Evolutionary conservation across 495 filamentous ascomycete species (phyloP).

Genomic region (Penicillium bovifimosum): DNA sequence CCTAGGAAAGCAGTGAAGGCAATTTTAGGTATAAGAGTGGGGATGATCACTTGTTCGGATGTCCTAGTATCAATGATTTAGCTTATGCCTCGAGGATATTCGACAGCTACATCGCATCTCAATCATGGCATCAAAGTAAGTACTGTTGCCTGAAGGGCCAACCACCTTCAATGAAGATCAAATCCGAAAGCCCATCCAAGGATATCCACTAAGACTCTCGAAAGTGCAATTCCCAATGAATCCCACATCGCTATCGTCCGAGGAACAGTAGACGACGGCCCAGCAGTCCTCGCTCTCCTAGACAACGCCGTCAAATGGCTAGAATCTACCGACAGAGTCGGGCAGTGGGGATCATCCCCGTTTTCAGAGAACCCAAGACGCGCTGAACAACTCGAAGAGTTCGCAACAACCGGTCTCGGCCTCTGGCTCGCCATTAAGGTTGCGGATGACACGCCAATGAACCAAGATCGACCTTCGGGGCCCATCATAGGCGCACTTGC

Average conservation of each 20-base stretch:
- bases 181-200: neutral
- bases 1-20: neutral
- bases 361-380: slow-evolving; percentile 12
- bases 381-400: slow-evolving; percentile 10
- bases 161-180: slow-evolving; percentile 1
- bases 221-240: slow-evolving; percentile 1
- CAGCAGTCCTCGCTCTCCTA: slow-evolving; percentile 10
- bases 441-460: neutral
- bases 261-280: slow-evolving; percentile 6
- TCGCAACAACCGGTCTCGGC: slow-evolving; percentile 11
- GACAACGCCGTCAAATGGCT: slow-evolving; percentile 15
- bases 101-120: neutral
- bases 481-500: slow-evolving; percentile 12
- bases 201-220: neutral
- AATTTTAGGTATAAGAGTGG: neutral
- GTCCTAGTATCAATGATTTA: neutral
- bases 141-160: neutral
- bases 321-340: slow-evolving; percentile 6
- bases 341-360: slow-evolving; percentile 13
- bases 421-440: slow-evolving; percentile 13
- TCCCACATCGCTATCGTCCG: slow-evolving; percentile 7
- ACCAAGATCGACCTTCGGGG: neutral
- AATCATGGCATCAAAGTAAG: slow-evolving; percentile 13
- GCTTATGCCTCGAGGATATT: neutral
- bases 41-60: neutral